Base-by-base conservation (phyloP, 2,329 filamentous ascomycete genomes). In the Fusarium pininemorale region DNA sequence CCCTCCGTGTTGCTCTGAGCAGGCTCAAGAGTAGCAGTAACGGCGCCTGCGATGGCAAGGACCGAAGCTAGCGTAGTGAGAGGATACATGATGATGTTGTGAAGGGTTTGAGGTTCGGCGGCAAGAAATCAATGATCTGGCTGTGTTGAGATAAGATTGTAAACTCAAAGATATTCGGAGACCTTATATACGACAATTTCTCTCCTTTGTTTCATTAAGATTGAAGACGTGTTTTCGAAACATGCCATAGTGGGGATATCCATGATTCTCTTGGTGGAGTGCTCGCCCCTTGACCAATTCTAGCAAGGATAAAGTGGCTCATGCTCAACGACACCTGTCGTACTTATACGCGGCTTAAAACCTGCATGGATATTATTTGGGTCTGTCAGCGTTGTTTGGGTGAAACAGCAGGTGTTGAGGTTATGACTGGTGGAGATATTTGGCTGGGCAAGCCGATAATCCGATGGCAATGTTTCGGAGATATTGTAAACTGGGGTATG, bases 1-100 rank as follows among this genome's bases (percentile, higher is more conserved):
- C 76, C 75, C 63, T 77, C 58, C 59, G 68, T 77, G 59, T 78
- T 78, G 54, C 70, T 77, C 13, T 58, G 59, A 8, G 76, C 76
- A 24, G 76, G 76, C 14, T 78, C 69, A 42, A 78, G 73, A 18
- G 76, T 78, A 53, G 76, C 76, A 51, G 55, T 70, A 53, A 71
- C 75, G 6, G 63, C 69, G 55, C 75, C 75, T 44, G 58, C 73
- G 26, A 73, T 24, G 26, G 70, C 76, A 22, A 78, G 65, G 13
- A 78, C 30, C 30, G 76, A 76, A 24, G 75, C 61, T 11, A 78
- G 30, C 37, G 69, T 76, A 7, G 76, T 32, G n/a, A 78, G 59
- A 48, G 64, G 63, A 62, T 75, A 64, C 76, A 78, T 78, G 6
- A 62, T 72, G 66, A n/a, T n/a, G n/a, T n/a, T n/a, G n/a, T n/a